A percentile compares a stretch with the other conserved stretches of the same genome.
Evolutionary conservation across 257 asterid species (phyloP).

Genomic region (Penstemon newberryi): DNA sequence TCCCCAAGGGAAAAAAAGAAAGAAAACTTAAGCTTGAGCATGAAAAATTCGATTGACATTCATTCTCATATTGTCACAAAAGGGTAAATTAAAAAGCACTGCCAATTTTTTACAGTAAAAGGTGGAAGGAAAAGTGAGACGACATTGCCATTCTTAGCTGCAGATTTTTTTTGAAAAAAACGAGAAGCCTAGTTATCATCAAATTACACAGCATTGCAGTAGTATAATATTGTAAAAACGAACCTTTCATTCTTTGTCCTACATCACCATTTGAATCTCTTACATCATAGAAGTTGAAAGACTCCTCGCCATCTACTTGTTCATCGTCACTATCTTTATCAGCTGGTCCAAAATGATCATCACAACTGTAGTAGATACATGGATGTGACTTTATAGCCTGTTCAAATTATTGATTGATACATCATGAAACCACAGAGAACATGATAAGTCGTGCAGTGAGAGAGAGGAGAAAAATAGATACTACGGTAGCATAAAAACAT

Average conservation of each 20-base stretch:
- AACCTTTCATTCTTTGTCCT: slow-evolving; percentile 53
- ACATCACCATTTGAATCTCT: slow-evolving; percentile 34
- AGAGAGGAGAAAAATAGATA: neutral
- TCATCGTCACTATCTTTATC: slow-evolving; percentile 43
- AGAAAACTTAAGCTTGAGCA: slow-evolving; percentile 6
- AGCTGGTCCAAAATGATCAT: slow-evolving; percentile 57
- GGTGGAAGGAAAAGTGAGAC: neutral
- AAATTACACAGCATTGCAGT: slow-evolving; percentile 27
- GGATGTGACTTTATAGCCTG: slow-evolving; percentile 67
- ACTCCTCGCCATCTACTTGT: slow-evolving; percentile 38
- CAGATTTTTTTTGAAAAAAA: slow-evolving; percentile 2
- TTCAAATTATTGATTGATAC: slow-evolving; percentile 16
- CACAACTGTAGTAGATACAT: slow-evolving; percentile 65
- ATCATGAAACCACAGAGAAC: neutral
- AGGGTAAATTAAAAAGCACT: slow-evolving; percentile 2
- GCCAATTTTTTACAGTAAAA: neutral
- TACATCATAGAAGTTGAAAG: slow-evolving; percentile 27
- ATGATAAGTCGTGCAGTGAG: neutral
- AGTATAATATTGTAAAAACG: slow-evolving; percentile 13
- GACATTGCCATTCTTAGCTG: neutral
- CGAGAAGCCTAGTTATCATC: neutral
- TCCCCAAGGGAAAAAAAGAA: neutral
- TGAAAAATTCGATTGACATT: neutral
- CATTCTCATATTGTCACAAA: neutral
- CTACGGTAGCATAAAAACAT: neutral